These are phyloP conservation scores for Spathaspora sp. DNA, from an alignment of 805 yeast genomes.

Conservation along the genomic window DNA sequence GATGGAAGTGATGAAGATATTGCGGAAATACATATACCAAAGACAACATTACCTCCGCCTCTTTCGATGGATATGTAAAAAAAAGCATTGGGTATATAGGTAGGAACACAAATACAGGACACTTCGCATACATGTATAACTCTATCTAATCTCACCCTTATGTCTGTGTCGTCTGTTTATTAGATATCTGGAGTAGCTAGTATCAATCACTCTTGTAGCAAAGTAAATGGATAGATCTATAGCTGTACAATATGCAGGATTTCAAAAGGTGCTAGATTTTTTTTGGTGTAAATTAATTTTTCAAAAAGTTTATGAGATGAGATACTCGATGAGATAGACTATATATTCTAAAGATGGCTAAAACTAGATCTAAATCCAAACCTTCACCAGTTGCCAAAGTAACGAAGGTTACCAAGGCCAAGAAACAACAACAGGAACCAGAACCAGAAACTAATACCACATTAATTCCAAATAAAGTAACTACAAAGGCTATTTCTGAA, in stretches of 20 bases:
- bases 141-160: no score
- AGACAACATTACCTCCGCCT: constrained; percentile 35
- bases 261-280: background rate
- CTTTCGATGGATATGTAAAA: no score
- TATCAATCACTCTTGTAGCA: no score
- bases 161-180: no score
- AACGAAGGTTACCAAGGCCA: constrained; percentile 21
- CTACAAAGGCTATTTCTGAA: constrained; percentile 56
- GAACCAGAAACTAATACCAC: constrained; percentile 2
- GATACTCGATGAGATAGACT: constrained; percentile 1
- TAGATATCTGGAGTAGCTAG: no score
- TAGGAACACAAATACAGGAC: no score
- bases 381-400: constrained; percentile 10
- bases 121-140: no score
- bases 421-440: constrained; percentile 3
- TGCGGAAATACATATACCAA: constrained; percentile 16
- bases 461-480: constrained; percentile 19
- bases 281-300: background rate
- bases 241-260: constrained; percentile 4
- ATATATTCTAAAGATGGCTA: constrained; percentile 19
- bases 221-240: background rate
- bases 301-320: background rate
- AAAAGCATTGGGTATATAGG: no score
- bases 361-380: constrained; percentile 25
- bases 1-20: constrained; percentile 5